Evolutionary conservation across 2,329 filamentous ascomycete genomes (phyloP), one percentile per base, ranked within the genome.

Genomic region (Sporothrix pallida): DNA sequence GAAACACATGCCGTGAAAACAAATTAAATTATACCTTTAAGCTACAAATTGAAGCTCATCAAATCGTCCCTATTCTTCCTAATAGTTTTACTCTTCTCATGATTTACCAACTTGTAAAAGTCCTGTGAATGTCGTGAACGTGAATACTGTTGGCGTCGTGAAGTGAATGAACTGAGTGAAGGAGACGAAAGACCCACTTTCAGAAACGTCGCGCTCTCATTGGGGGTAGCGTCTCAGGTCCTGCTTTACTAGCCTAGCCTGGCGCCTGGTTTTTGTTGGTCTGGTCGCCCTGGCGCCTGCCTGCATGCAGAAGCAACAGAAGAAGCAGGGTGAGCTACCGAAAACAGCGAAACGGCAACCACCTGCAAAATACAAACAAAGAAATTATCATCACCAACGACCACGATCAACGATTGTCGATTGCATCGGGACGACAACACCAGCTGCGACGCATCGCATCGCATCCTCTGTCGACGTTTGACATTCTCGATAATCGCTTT

Each of bases 291-390:
- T 37, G 67, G 67, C 67, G 72, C 60, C 68, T 67, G 31, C 60
- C 56, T 56, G 20, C 68, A 46, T 65, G 37, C 63, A 37, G 31
- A 37, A 37, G 31, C 31, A 37, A 37, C 31, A 37, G 31, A 37
- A 37, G 31, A 37, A 37, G 31, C 31, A 54, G 23, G 42, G 42
- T 20, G 65, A 73, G 73, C 73, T 76, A 63, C 73, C 48, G 69
- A 72, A 76, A 76, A 72, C 71, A 76, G 75, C 70, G 71, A 70
- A 62, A 67, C 1, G 65, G 52, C 17, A 46, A 42, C 42, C 62
- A 56, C 48, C 46, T 70, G 58, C 56, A 73, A 73, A 71, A 73
- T 50, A 73, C 72, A 76, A 75, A 76, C 72, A 72, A 73, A 75
- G 60, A 63, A 50, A 71, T 26, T 37, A 52, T 42, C n/a, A 48